Base-by-base conservation (phyloP, 2,329 filamentous ascomycete species). In the Thielaviopsis cerberus region DNA sequence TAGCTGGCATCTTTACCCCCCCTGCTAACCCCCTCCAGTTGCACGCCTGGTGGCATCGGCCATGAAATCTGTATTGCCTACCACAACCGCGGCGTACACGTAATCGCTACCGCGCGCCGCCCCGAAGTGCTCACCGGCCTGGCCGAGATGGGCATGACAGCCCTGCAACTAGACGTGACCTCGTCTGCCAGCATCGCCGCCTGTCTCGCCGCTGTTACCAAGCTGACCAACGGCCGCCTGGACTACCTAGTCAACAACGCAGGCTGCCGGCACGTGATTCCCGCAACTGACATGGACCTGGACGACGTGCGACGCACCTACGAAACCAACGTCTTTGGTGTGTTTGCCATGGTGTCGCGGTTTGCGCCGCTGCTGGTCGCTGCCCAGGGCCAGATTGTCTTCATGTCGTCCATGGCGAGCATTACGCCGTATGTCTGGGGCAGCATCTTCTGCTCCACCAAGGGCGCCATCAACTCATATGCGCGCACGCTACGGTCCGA, bases 191-290 rank as follows among this genome's bases (percentile, higher is more conserved):
- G 76, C 62, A 77, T 81, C 65, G 70, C 69, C 20, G 65, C 66
- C 50, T 77, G 74, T 63, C 74, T 73, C 58, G 68, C 69, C 2
- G 69, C 74, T 55, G 74, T 80, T 13, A 63, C 68, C 11, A 65
- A 70, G 13, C 66, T 80, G 53, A 79, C 76, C 1, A 71, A 71
- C 8, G 77, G 77, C 15, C 74, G 69, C 53, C 73, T 81, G 4
- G 78, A 81, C 62, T 73, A 81, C 52, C 74, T 81, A 20, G 72
- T 81, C 54, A 81, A 81, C 67, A 81, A 81, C 61, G 78, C 78
- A 76, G 79, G 51, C 11, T 25, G 23, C 25, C 51, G 51, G 23
- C 73, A 77, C 64, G 75, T 72, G 17, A 72, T 76, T 55, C 75
- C 77, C 0, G 74, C 76, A 1, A 70, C 75, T 1, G 77, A 80